Evolutionary conservation across 495 filamentous ascomycete species (phyloP).

Genomic region (Durotheca rogersii): DNA sequence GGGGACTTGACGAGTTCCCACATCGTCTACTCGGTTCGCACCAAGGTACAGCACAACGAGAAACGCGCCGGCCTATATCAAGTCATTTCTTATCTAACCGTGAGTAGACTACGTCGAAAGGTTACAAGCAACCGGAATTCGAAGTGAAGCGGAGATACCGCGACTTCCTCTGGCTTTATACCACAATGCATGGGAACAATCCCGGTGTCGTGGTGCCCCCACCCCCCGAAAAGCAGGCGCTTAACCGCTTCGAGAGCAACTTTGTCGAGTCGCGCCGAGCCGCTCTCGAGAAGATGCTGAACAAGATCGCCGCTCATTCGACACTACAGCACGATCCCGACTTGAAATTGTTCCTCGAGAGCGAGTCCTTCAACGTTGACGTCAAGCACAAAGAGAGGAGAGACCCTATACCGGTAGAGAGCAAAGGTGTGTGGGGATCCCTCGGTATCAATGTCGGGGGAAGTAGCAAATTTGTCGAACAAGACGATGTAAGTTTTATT

Average conservation of each 20-base stretch:
- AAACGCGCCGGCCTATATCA: background rate
- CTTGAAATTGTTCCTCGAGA: constrained; percentile 94
- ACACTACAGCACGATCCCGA: constrained; percentile 91
- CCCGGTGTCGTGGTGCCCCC: constrained; percentile 94
- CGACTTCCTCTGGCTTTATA: constrained; percentile 98
- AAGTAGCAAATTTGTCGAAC: constrained; percentile 88
- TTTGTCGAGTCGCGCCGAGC: constrained; percentile 91
- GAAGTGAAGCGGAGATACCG: constrained; percentile 89
- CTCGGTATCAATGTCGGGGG: constrained; percentile 75
- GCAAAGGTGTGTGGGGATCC: constrained; percentile 87
- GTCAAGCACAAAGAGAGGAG: constrained; percentile 97
- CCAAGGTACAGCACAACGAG: constrained; percentile 66
- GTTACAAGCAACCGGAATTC: constrained; percentile 87
- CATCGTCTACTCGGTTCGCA: constrained; percentile 93
- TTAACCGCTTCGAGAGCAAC: constrained; percentile 93
- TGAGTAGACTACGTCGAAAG: constrained; percentile 85
- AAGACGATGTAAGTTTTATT: constrained; percentile 79
- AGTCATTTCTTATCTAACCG: constrained; percentile 1
- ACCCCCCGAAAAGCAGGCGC: constrained; percentile 96
- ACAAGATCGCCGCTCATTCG: constrained; percentile 87
- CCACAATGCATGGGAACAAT: constrained; percentile 86
- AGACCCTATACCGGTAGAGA: constrained; percentile 81
- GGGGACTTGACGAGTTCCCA: constrained; percentile 95
- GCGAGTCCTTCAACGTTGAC: constrained; percentile 91
- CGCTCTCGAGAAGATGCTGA: constrained; percentile 93